phyloP scores from a whole-genome alignment of 371 early-diverging fungal species.

The Parasitella parasitica region DNA sequence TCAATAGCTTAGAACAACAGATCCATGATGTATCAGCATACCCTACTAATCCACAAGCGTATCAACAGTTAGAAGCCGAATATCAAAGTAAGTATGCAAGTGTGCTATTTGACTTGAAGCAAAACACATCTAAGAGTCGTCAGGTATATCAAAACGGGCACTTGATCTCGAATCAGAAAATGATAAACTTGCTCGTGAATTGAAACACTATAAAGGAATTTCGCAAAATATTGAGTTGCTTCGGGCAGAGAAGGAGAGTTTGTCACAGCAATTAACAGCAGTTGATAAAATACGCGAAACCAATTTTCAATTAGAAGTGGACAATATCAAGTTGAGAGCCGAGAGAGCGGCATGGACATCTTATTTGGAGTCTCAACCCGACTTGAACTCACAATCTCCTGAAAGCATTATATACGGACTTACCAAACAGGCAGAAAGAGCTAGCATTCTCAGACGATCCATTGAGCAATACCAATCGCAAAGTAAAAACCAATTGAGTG shows the following conservation, averaged over 20 bases:
- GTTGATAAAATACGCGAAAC: constrained; percentile 30
- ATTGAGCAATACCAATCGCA: constrained; percentile 16
- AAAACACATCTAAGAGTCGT: background rate
- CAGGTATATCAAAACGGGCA: background rate
- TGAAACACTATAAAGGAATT: constrained; percentile 35
- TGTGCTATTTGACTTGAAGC: background rate
- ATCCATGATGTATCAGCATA: background rate
- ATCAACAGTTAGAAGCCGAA: background rate
- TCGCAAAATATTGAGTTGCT: constrained; percentile 36
- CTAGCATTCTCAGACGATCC: constrained; percentile 15
- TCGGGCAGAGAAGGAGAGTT: constrained; percentile 27
- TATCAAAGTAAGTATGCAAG: background rate
- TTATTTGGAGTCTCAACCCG: constrained; percentile 24
- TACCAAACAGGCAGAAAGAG: constrained; percentile 16
- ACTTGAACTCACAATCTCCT: constrained; percentile 27
- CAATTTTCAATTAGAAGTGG: constrained; percentile 30
- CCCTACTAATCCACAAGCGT: background rate
- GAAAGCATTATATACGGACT: constrained; percentile 26
- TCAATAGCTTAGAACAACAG: background rate
- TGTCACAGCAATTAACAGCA: constrained; percentile 27
- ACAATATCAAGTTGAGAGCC: constrained; percentile 32
- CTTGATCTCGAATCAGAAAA: constrained; percentile 17
- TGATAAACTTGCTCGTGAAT: constrained; percentile 24
- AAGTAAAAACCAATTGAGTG: constrained; percentile 10
- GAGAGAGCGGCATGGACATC: constrained; percentile 24